Evolutionary conservation across 768 basidiomycete genomes (phyloP), one percentile per base, ranked within the genome.

Genomic region (Collybiopsis luxurians): DNA sequence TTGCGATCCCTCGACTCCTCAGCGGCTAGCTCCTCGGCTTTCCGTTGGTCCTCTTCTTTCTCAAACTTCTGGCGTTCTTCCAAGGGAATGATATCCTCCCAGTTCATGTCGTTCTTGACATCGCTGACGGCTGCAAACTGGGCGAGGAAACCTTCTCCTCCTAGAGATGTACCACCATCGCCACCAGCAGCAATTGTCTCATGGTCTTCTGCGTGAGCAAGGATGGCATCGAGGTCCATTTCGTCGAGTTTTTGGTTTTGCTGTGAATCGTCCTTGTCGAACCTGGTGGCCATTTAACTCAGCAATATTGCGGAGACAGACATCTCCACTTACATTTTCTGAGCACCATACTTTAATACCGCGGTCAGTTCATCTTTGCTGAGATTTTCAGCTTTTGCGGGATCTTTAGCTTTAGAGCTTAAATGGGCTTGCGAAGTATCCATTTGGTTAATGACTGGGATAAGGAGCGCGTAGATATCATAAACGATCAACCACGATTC

Each of bases 41-140:
- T 86, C 57, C 82, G 79, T 57, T 87, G 80, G 59, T 88, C 87
- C 58, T 92, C 88, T 61, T 95, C 95, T 27, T 82, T 80, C 59
- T 93, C 93, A 43, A 88, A 84, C 68, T 84, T 86, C 70, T 88
- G 85, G 5, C 97, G 87, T 65, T 94, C 94, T 23, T 95, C 94
- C 9, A 90, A 69, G 17, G 97, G 97, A 64, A 99, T 98, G 71
- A 99, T 98, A 59, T 98, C 97, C 67, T 99, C 97, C 97, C 97
- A 99, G 66, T 72, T 93, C 85, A 96, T 94, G 74, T 98, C 96
- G 68, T 95, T 93, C 81, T 98, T 98, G 68, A 99, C 87, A 69
- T 99, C 97, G 71, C 94, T 97, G 62, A 98, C 92, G 49, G 87
- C 88, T 21, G 96, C 95, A 69, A 98, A 96, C 61, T 92, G 89